Evolutionary conservation across 306 rosid genomes (phyloP).

Genomic region (Lathyrus tuberosus): DNA sequence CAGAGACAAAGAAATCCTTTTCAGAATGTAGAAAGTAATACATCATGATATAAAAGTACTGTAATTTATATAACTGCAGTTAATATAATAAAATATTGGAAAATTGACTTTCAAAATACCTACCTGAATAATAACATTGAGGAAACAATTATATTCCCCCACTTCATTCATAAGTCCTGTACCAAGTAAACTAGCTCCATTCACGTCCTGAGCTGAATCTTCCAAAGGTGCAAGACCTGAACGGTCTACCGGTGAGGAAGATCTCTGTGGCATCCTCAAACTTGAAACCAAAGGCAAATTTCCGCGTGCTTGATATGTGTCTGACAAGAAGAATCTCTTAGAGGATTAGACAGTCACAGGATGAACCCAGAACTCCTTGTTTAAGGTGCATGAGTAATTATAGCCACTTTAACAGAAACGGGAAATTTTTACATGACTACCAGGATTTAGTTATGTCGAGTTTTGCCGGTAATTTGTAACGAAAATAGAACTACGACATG

Average conservation of each 20-base stretch:
- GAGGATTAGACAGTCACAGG: conserved; percentile 43
- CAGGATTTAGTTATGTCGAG: conserved; percentile 23
- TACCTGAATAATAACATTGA: conserved; percentile 97
- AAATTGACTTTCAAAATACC: conserved; percentile 30
- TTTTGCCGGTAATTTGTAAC: background rate
- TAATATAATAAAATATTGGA: conserved; percentile 28
- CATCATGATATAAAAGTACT: conserved; percentile 20
- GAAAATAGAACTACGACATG: conserved; percentile 20
- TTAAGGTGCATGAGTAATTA: conserved; percentile 5
- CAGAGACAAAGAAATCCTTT: conserved; percentile 32
- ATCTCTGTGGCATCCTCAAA: conserved; percentile 45
- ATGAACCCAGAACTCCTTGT: conserved; percentile 15
- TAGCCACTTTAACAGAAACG: conserved; percentile 26
- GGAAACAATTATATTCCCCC: conserved; percentile 99
- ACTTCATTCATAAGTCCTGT: conserved; percentile 96
- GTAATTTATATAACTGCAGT: conserved; percentile 12
- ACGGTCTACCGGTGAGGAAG: conserved; percentile 54
- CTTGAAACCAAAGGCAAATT: conserved; percentile 54
- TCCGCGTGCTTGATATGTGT: conserved; percentile 68
- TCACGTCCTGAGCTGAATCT: conserved; percentile 39
- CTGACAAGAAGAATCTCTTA: conserved; percentile 53
- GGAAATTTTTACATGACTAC: conserved; percentile 23
- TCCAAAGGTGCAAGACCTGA: conserved; percentile 48
- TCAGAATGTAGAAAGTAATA: conserved; percentile 39
- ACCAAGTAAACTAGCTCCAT: conserved; percentile 60